Evolutionary conservation across 192 early-diverging fungal species (phyloP).

Genomic region (Kickxella alabastrina): DNA sequence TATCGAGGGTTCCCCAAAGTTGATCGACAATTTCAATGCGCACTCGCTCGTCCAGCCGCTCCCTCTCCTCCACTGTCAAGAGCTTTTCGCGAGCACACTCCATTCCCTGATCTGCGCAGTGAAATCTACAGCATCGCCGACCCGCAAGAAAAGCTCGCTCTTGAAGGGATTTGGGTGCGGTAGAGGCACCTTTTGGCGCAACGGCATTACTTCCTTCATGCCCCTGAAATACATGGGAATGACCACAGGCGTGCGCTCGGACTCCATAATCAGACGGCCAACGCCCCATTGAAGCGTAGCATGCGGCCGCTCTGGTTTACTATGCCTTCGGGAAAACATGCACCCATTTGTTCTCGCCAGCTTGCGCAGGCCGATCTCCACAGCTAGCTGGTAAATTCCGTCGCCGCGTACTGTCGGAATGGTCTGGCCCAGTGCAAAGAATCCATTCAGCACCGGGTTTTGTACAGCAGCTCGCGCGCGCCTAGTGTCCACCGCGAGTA

Average conservation of each 20-base stretch:
- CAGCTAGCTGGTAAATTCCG: conserved; percentile 79
- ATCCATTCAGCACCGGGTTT: conserved; percentile 53
- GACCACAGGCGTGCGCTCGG: conserved; percentile 62
- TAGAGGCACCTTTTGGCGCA: conserved; percentile 38
- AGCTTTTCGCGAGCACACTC: conserved; percentile 12
- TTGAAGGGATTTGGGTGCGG: conserved; percentile 52
- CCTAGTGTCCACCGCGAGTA: conserved; percentile 79
- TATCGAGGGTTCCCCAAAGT: conserved; percentile 21
- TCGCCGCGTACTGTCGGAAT: conserved; percentile 79
- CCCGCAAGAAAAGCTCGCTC: conserved; percentile 56
- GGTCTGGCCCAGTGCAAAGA: conserved; percentile 78
- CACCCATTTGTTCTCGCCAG: conserved; percentile 69
- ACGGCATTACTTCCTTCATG: conserved; percentile 59
- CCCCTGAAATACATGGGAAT: conserved; percentile 71
- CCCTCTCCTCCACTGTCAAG: conserved; percentile 16
- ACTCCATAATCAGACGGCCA: conserved; percentile 80
- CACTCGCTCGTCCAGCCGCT: conserved; percentile 26
- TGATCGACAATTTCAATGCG: conserved; percentile 26
- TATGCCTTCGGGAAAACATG: too few species aligned
- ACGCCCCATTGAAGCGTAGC: conserved; percentile 72
- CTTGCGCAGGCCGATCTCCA: conserved; percentile 71
- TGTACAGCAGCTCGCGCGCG: conserved; percentile 84
- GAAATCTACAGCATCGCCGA: conserved; percentile 76
- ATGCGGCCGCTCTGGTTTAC: too few species aligned
- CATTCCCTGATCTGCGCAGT: conserved; percentile 56